Evolutionary conservation across 371 early-diverging fungal species (phyloP).

Genomic region (Massospora cicadina): DNA sequence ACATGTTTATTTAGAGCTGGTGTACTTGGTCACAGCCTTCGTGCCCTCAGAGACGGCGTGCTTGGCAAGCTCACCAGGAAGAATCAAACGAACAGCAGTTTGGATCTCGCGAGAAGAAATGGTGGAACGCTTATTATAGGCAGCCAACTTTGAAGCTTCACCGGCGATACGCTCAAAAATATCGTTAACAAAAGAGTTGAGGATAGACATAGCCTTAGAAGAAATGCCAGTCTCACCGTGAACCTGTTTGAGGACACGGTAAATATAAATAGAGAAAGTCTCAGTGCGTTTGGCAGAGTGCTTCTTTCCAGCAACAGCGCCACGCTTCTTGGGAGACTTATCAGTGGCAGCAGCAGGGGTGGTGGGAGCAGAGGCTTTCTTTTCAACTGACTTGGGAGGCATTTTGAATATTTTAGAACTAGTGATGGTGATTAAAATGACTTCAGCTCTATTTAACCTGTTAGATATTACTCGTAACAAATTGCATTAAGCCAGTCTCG

Average conservation of each 20-base stretch:
- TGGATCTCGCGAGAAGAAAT: too few relatives aligned
- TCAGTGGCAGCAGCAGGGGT: constrained; percentile 54
- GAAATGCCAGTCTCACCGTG: constrained; percentile 96
- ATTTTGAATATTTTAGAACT: too few relatives aligned
- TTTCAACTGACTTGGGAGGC: constrained; percentile 17
- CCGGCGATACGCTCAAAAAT: constrained; percentile 86
- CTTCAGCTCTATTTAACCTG: too few relatives aligned
- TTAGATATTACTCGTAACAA: too few relatives aligned
- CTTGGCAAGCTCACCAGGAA: constrained; percentile 91
- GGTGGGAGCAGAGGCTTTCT: constrained; percentile 28
- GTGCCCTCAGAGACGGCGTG: constrained; percentile 96
- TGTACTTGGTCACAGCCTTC: constrained; percentile 95
- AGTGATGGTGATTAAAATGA: too few relatives aligned
- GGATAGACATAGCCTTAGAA: constrained; percentile 96
- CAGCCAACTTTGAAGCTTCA: constrained; percentile 81
- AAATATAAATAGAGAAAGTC: constrained; percentile 89
- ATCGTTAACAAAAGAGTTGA: constrained; percentile 96
- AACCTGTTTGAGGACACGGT: constrained; percentile 93
- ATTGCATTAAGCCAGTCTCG: too few relatives aligned
- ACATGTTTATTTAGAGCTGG: constrained; percentile 61
- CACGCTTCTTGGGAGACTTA: too few relatives aligned
- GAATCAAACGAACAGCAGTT: constrained; percentile 81
- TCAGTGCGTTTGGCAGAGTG: constrained; percentile 54
- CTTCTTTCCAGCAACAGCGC: constrained; percentile 28
- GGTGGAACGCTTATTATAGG: constrained; percentile 87